These are phyloP conservation scores for Ilex asprella DNA, from an alignment of 257 asterid species.

Conservation along the genomic window DNA sequence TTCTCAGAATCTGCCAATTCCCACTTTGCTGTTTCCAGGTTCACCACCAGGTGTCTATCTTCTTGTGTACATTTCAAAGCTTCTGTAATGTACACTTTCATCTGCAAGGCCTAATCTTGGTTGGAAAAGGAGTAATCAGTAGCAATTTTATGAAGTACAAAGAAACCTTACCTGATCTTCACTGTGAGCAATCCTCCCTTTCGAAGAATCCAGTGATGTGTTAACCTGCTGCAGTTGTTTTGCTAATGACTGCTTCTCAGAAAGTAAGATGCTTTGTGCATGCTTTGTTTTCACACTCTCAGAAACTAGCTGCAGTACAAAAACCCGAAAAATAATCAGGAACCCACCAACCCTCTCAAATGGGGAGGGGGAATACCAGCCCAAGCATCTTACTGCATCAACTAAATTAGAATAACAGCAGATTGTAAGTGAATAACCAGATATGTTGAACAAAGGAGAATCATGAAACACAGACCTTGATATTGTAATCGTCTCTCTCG, in stretches of 20 bases:
- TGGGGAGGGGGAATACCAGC: background rate
- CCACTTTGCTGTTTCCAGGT: slow-evolving; percentile 65
- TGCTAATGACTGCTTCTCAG: slow-evolving; percentile 57
- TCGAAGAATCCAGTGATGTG: slow-evolving; percentile 55
- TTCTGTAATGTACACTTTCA: slow-evolving; percentile 57
- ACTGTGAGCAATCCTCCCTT: slow-evolving; percentile 49
- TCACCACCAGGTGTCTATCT: slow-evolving; percentile 55
- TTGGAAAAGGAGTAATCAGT: slow-evolving; percentile 13
- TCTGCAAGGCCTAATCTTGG: slow-evolving; percentile 41
- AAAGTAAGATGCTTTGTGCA: slow-evolving; percentile 53
- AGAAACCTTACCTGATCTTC: slow-evolving; percentile 67
- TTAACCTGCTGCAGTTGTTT: slow-evolving; percentile 60
- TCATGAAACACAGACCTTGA: slow-evolving; percentile 49
- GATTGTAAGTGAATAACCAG: background rate
- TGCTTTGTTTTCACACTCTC: slow-evolving; percentile 94
- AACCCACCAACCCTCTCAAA: slow-evolving; percentile 8
- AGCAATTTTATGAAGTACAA: background rate
- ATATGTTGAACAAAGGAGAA: background rate
- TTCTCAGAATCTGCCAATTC: slow-evolving; percentile 90
- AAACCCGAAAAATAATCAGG: slow-evolving; percentile 7
- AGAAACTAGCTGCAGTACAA: slow-evolving; percentile 68
- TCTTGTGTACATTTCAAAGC: slow-evolving; percentile 54
- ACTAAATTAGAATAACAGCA: background rate
- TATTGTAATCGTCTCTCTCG: slow-evolving; percentile 83
- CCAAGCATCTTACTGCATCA: background rate